phyloP scores from a whole-genome alignment of 257 asterid species.

The Jacaranda copaia region DNA sequence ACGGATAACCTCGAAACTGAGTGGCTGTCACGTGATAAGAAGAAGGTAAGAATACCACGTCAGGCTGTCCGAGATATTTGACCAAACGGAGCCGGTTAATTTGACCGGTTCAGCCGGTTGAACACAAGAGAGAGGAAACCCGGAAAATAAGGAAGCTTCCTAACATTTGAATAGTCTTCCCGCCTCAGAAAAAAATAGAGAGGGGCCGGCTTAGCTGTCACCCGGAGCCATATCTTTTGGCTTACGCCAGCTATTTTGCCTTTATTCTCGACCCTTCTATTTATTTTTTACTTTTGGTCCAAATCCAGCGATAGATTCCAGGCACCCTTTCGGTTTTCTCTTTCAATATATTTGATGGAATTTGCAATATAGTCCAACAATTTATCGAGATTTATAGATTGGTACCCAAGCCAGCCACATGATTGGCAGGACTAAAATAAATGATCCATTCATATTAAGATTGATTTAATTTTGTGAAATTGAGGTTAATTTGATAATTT shows the following conservation, averaged over 20 bases:
- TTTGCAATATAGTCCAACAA: constrained; percentile 11
- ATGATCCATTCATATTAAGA: too few species aligned
- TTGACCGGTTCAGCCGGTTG: constrained; percentile 26
- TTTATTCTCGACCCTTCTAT: constrained; percentile 22
- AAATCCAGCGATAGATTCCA: constrained; percentile 19
- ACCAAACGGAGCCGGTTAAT: background rate
- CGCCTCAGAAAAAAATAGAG: constrained; percentile 25
- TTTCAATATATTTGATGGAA: background rate
- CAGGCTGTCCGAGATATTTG: background rate
- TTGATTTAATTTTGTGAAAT: too few species aligned
- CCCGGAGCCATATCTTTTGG: constrained; percentile 30
- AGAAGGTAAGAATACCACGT: background rate
- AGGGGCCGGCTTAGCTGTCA: constrained; percentile 52
- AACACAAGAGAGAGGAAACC: background rate
- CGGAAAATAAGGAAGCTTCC: background rate
- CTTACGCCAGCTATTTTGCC: constrained; percentile 44
- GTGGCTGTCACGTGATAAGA: background rate
- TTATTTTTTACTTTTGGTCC: constrained; percentile 28
- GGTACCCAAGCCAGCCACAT: background rate
- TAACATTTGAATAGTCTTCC: constrained; percentile 44
- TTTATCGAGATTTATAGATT: background rate
- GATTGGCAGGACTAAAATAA: background rate
- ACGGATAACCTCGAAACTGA: background rate
- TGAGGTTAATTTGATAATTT: too few species aligned
- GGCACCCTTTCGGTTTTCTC: background rate